Evolutionary conservation across 2,329 filamentous ascomycete genomes (phyloP).

Genomic region (Piedraia hortae): DNA sequence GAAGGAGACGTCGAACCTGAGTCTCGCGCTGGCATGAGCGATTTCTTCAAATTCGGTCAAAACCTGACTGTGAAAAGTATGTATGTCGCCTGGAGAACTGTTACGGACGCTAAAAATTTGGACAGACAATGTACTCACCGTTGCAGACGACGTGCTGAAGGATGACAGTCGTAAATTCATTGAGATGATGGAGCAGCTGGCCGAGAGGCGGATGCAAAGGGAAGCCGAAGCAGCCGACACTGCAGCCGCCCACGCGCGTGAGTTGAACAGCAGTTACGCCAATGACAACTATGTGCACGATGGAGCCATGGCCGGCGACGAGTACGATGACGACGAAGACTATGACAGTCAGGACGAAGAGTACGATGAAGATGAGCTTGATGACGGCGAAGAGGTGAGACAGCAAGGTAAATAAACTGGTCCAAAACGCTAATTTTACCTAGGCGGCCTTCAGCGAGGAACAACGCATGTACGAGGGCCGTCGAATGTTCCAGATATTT

Average conservation of each 20-base stretch:
- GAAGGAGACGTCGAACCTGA: conserved; percentile 29
- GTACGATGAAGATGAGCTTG: conserved; percentile 30
- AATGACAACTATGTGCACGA: conserved; percentile 18
- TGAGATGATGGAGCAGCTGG: conserved; percentile 99
- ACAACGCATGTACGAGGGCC: conserved; percentile 94
- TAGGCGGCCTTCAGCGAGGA: conserved; percentile 94
- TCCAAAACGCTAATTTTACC: conserved; percentile 12
- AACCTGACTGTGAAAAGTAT: conserved; percentile 78
- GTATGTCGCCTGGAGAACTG: conserved; percentile 13
- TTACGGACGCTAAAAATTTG: conserved; percentile 13
- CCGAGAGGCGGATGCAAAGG: conserved; percentile 86
- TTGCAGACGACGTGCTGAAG: conserved; percentile 91
- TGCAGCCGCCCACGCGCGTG: conserved; percentile 29
- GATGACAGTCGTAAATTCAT: conserved; percentile 99
- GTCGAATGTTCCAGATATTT: conserved; percentile 98
- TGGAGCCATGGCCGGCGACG: conserved; percentile 49
- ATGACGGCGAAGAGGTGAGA: conserved; percentile 34
- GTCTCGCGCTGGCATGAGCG: conserved; percentile 28
- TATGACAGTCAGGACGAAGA: conserved; percentile 34
- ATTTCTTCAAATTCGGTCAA: conserved; percentile 95
- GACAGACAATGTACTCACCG: conserved; percentile 86
- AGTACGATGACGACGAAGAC: conserved; percentile 52
- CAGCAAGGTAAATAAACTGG: conserved; percentile 5
- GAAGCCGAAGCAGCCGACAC: conserved; percentile 66
- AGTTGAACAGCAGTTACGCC: conserved; percentile 2